These are phyloP conservation scores for Lepiota brunneoincarnata DNA, from an alignment of 768 basidiomycete genomes.

Conservation along the genomic window DNA sequence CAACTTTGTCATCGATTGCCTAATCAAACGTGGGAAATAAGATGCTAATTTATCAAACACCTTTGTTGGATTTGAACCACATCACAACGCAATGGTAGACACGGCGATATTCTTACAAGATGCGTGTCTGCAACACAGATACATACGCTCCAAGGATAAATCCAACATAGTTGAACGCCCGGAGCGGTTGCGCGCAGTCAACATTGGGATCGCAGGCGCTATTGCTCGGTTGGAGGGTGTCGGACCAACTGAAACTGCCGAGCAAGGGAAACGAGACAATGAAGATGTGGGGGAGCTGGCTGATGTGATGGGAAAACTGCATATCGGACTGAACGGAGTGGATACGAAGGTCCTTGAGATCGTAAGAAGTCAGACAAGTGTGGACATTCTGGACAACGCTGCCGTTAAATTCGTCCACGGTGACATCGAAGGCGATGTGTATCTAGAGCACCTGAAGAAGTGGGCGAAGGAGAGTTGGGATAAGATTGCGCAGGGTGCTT, in stretches of 20 bases:
- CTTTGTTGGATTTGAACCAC: no score
- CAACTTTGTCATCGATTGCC: no score
- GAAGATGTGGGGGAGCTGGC: conserved; percentile 18
- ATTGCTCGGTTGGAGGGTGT: conserved; percentile 61
- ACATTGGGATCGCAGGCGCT: conserved; percentile 77
- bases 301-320: conserved; percentile 25
- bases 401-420: conserved; percentile 78
- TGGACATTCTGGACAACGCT: conserved; percentile 54
- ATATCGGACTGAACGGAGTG: conserved; percentile 8
- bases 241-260: conserved; percentile 10
- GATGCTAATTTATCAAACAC: no score
- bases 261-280: not conserved
- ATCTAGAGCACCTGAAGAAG: conserved; percentile 57
- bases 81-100: conserved; percentile 5
- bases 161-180: conserved; percentile 88
- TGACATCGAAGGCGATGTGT: conserved; percentile 62
- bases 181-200: conserved; percentile 82
- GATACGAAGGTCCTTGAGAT: conserved; percentile 35
- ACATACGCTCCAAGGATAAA: conserved; percentile 72
- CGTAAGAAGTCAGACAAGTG: conserved; percentile 48
- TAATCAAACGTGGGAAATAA: no score
- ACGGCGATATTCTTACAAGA: conserved; percentile 59
- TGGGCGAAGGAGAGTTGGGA: conserved; percentile 61
- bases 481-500: conserved; percentile 58
- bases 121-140: conserved; percentile 69